Percentiles rank a stretch among this genome's conserved stretches.
Evolutionary conservation across 371 early-diverging fungal species (phyloP).

Genomic region (Nosema muscidifuracis): DNA sequence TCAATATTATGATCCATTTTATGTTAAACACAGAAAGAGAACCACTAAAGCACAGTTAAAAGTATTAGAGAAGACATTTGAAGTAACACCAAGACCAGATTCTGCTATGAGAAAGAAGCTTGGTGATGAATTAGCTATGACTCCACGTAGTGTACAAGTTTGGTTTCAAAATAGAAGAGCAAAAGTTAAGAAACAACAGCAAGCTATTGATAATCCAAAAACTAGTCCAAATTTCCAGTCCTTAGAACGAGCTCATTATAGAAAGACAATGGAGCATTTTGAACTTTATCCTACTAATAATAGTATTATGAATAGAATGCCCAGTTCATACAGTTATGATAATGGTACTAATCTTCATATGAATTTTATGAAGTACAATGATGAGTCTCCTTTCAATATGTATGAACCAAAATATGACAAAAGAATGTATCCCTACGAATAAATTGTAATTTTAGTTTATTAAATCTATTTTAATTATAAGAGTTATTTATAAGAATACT

Average conservation of each 20-base stretch:
- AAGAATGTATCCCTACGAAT: not conserved
- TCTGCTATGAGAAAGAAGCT: slow-evolving; percentile 73
- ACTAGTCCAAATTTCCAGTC: not conserved
- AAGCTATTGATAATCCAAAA: not conserved
- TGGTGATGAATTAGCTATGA: slow-evolving; percentile 75
- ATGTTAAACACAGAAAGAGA: slow-evolving; percentile 65
- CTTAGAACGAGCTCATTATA: not conserved
- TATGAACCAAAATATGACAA: not conserved
- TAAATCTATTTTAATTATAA: too few species aligned
- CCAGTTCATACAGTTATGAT: not conserved
- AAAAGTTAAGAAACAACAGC: slow-evolving; percentile 68
- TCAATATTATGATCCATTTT: slow-evolving; percentile 43
- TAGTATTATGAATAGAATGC: slow-evolving; percentile 1
- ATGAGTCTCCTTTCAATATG: not conserved
- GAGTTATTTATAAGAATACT: not conserved
- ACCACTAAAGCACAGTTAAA: slow-evolving; percentile 65
- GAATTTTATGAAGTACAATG: not conserved
- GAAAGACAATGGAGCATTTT: slow-evolving; percentile 14
- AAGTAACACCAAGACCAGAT: slow-evolving; percentile 74
- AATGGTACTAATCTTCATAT: not conserved
- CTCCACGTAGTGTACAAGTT: slow-evolving; percentile 83
- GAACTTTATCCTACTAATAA: slow-evolving; percentile 36
- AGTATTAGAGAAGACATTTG: slow-evolving; percentile 64
- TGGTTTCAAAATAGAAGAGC: slow-evolving; percentile 98
- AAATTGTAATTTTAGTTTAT: not conserved